A percentile compares a stretch with the other conserved stretches of the same genome.
Conservation (phyloP, 148 eudicot genomes). For the Persicaria tinctoria region DNA sequence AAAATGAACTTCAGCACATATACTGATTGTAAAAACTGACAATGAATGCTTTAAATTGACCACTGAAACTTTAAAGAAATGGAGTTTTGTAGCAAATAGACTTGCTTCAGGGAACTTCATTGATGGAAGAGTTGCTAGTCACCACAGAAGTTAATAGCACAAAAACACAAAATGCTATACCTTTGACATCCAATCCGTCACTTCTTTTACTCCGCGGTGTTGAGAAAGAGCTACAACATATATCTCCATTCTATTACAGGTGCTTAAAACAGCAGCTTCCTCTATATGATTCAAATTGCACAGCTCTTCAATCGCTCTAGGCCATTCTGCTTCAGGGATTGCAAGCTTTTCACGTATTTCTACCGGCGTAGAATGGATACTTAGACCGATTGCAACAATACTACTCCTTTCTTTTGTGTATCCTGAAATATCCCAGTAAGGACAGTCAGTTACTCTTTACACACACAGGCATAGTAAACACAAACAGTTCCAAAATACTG, state of each 20-base stretch:
- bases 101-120: too few relatives aligned
- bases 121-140: not conserved
- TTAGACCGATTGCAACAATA: conserved; percentile 85
- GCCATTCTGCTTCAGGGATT: conserved; percentile 99
- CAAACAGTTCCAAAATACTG: conserved; percentile 8
- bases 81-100: too few relatives aligned
- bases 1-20: not conserved
- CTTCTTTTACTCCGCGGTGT: conserved; percentile 96
- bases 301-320: conserved; percentile 77
- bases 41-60: not conserved
- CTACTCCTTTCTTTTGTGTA: conserved; percentile 95
- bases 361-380: conserved; percentile 79
- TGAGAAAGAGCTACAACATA: conserved; percentile 96
- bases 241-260: conserved; percentile 94
- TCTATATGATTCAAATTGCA: conserved; percentile 89
- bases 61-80: too few relatives aligned
- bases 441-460: not conserved
- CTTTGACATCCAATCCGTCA: conserved; percentile 99
- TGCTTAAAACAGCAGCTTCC: conserved; percentile 96
- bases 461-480: not conserved
- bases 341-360: conserved; percentile 97
- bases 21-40: not conserved
- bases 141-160: not conserved
- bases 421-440: conserved; percentile 30
- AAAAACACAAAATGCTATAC: conserved; percentile 23